A percentile compares a stretch with the other conserved stretches of the same genome.
These are phyloP conservation scores for Xylaria palmicola DNA, from an alignment of 495 filamentous ascomycete species.

Conservation along the genomic window DNA sequence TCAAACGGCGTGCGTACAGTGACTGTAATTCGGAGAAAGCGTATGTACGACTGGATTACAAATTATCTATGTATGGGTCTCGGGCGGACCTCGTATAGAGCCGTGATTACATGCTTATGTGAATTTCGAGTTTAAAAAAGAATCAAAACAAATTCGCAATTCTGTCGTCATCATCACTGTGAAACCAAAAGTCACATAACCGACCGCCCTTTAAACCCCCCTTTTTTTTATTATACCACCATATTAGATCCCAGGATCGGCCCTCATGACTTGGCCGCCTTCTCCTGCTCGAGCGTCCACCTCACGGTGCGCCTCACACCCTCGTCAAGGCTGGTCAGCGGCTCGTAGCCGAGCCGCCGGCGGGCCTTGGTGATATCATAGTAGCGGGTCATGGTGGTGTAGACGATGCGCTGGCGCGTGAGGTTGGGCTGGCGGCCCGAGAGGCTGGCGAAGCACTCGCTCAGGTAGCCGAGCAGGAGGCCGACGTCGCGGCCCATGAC, in stretches of 20 bases:
- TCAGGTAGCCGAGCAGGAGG: constrained; percentile 61
- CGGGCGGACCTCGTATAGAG: neutral
- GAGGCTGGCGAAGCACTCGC: constrained; percentile 66
- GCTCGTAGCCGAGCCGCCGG: constrained; percentile 69
- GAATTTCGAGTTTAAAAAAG: too few relatives aligned
- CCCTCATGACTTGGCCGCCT: constrained; percentile 26
- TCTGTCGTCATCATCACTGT: constrained; percentile 8
- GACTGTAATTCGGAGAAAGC: constrained; percentile 5
- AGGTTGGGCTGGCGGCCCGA: constrained; percentile 74
- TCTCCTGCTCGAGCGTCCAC: constrained; percentile 59
- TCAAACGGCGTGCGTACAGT: neutral
- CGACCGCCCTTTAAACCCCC: constrained; percentile 7
- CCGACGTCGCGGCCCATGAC: constrained; percentile 64
- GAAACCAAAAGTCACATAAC: constrained; percentile 7
- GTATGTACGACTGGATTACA: constrained; percentile 9
- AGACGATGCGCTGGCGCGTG: constrained; percentile 71
- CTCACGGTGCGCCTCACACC: constrained; percentile 69
- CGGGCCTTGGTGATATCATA: constrained; percentile 85
- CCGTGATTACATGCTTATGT: too few relatives aligned
- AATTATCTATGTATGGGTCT: neutral
- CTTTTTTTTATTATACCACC: constrained; percentile 1
- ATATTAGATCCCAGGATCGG: constrained; percentile 1
- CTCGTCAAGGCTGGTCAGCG: constrained; percentile 71
- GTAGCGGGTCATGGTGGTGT: constrained; percentile 80
- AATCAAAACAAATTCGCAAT: neutral